Evolutionary conservation across 1,284 basidiomycete species (phyloP), one percentile per base, ranked within the genome.

Genomic region (Ceratobasidium sp.): DNA sequence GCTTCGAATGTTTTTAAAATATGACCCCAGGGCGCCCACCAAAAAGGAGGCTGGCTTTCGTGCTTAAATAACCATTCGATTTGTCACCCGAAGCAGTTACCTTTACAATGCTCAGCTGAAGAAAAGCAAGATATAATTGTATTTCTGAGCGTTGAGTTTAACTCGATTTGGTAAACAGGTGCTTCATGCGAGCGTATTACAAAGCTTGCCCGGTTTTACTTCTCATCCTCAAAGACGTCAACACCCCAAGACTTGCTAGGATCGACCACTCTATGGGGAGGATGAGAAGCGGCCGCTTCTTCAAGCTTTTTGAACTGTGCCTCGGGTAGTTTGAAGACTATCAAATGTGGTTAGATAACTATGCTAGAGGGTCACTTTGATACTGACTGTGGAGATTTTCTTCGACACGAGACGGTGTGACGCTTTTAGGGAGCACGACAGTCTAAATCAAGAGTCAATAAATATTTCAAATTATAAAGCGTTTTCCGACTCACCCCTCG

Each of bases 231-330:
- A 73, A 87, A 90, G 43, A 90, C 82, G 74, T 90, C 71, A 27
- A 90, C 78, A 1, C 85, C 85, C 88, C 89, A 90, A 0, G 72
- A 73, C 73, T 84, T 81, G 75, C 85, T 85, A 0, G 89, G 89
- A 74, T 91, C 86, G 29, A 85, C 78, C 6, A 84, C 82, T n/a
- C 88, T 82, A 72, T 84, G 75, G 0, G 81, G 81, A 1, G 79
- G 75, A 72, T 90, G 87, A 7, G 85, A 79, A 25, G 75, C 76
- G 13, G 89, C 88, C 0, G 85, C 87, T 50, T 77, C 79, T 74
- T 91, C 88, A 27, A 92, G 78, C 69, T 81, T 82, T 4, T 85
- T 80, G 73, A 90, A 86, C 2, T 86, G 78, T 2, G 82, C 81
- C 13, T 80, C 72, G 4, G 88, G 84, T 13, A 91, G 80, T 54